A percentile compares a stretch with the other conserved stretches of the same genome.
phyloP scores from a whole-genome alignment of 169 alveolate genomes.

The Condylostoma magnum region DNA sequence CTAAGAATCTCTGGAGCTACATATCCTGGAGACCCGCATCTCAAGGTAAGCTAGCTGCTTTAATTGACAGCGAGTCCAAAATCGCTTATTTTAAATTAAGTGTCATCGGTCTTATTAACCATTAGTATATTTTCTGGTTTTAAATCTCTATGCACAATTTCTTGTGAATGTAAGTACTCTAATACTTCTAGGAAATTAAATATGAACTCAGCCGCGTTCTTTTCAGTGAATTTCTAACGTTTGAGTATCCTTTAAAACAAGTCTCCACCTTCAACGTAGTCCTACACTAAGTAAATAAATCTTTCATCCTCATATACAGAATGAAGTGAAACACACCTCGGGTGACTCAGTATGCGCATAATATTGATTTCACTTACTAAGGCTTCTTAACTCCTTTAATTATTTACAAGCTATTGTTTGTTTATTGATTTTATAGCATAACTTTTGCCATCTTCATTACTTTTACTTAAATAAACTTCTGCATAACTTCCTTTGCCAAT shows the following conservation, averaged over 20 bases:
- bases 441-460: background rate
- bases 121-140: conserved; percentile 36
- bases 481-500: conserved; percentile 12
- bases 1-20: conserved; percentile 34
- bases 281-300: conserved; percentile 41
- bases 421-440: background rate
- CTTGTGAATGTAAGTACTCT: conserved; percentile 44
- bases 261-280: conserved; percentile 41
- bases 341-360: conserved; percentile 39
- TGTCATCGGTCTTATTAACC: conserved; percentile 5
- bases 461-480: background rate
- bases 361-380: conserved; percentile 36
- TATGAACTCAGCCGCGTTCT: conserved; percentile 46
- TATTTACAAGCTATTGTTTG: background rate
- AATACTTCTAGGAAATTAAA: conserved; percentile 43
- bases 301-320: conserved; percentile 35
- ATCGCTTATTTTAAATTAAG: conserved; percentile 34
- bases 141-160: conserved; percentile 57
- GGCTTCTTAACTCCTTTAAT: background rate
- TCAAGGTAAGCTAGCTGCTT: conserved; percentile 1
- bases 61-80: conserved; percentile 5
- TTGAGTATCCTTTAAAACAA: conserved; percentile 15
- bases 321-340: conserved; percentile 39
- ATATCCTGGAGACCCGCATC: conserved; percentile 36
- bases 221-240: conserved; percentile 15